Evolutionary conservation across 345 rosid genomes (phyloP).

Genomic region (Citrus sinensis): DVS_A1.0 CM039163.1:2640001-2640500

Average conservation of each 20-base stretch:
- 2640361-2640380: neutral
- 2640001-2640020: constrained; percentile 63
- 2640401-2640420: constrained; percentile 4
- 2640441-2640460: neutral
- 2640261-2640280: neutral
- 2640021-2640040: constrained; percentile 68
- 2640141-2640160: neutral
- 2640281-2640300: neutral
- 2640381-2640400: no score
- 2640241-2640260: neutral
- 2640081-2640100: neutral
- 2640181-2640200: neutral
- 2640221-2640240: neutral
- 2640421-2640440: neutral
- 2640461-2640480: neutral
- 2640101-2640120: constrained; percentile 4
- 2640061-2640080: constrained; percentile 52
- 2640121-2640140: neutral
- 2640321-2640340: neutral
- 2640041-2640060: constrained; percentile 83
- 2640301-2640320: neutral
- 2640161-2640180: neutral
- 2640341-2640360: neutral
- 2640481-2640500: neutral
- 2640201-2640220: neutral